Evolutionary conservation across 1,284 basidiomycete species (phyloP).

Genomic region (Phylloporus gajari): DNA sequence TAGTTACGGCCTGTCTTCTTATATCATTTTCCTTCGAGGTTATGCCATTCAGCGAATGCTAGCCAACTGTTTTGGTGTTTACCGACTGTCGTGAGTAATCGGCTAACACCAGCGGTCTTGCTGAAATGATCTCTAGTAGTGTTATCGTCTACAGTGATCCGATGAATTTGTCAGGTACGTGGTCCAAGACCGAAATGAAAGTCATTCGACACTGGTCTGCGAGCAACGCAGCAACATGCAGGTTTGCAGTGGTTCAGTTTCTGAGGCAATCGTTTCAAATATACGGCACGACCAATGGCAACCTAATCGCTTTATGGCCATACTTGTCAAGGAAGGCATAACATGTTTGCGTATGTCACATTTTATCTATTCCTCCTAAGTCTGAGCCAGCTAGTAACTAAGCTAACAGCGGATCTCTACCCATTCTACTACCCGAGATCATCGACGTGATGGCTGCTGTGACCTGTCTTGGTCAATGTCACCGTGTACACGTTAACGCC

Average conservation of each 20-base stretch:
- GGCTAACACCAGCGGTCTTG: too few relatives aligned
- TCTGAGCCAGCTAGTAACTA: background rate
- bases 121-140: background rate
- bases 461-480: background rate
- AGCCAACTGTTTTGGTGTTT: too few relatives aligned
- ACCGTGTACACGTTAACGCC: slow-evolving; percentile 13
- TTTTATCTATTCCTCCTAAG: background rate
- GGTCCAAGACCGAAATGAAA: background rate
- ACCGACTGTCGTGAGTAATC: too few relatives aligned
- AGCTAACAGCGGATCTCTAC: background rate
- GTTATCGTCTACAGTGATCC: background rate
- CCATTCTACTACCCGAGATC: slow-evolving; percentile 1
- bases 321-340: slow-evolving; percentile 10
- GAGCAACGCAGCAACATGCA: slow-evolving; percentile 14
- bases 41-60: too few relatives aligned
- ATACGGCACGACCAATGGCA: slow-evolving; percentile 18
- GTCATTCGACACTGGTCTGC: background rate
- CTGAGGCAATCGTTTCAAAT: slow-evolving; percentile 5
- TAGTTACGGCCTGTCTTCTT: slow-evolving; percentile 10
- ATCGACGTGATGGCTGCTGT: background rate
- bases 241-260: slow-evolving; percentile 16
- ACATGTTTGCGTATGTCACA: slow-evolving; percentile 5
- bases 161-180: background rate
- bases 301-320: slow-evolving; percentile 1
- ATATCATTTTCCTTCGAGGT: background rate